Evolutionary conservation across 352 stramenopile genomes (phyloP).

Genomic region (Pythium apleroticum): DNA sequence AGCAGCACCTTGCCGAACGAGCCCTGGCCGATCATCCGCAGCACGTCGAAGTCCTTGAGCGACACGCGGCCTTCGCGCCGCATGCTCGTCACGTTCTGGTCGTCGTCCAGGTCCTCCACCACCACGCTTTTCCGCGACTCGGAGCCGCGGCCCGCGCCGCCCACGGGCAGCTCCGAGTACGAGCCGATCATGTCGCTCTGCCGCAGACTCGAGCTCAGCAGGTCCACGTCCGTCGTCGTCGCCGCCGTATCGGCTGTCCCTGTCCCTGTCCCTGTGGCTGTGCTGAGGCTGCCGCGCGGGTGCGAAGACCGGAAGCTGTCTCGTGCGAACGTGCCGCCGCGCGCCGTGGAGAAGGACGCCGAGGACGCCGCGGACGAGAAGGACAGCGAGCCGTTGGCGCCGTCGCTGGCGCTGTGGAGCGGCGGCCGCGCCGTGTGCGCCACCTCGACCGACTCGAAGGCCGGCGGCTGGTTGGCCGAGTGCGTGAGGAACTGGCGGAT

Average conservation of each 20-base stretch:
- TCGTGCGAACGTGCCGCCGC: background rate
- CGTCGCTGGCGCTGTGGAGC: conserved; percentile 57
- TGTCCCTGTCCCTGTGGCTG: no score
- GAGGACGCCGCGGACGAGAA: conserved; percentile 22
- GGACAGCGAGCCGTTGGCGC: conserved; percentile 30
- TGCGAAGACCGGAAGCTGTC: background rate
- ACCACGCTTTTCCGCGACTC: conserved; percentile 62
- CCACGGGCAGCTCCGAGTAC: conserved; percentile 3
- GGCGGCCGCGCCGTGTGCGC: conserved; percentile 32
- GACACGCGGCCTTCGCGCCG: conserved; percentile 41
- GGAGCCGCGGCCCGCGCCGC: background rate
- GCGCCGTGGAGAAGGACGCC: conserved; percentile 13
- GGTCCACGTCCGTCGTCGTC: conserved; percentile 28
- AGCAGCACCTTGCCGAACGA: conserved; percentile 92
- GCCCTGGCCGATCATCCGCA: conserved; percentile 92
- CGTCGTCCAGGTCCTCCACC: conserved; percentile 69
- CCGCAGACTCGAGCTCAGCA: conserved; percentile 46
- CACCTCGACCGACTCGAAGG: conserved; percentile 57
- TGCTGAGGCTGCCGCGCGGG: background rate
- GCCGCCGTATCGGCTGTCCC: no score
- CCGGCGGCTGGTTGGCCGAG: conserved; percentile 68
- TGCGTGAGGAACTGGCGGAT: conserved; percentile 78
- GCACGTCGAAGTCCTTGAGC: conserved; percentile 86
- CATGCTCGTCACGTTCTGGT: conserved; percentile 36
- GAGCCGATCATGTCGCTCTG: conserved; percentile 38